Percentiles rank a stretch among this genome's conserved stretches.
These are phyloP conservation scores for Teunomyces cretensis DNA, from an alignment of 805 yeast species.

Conservation along the genomic window DNA sequence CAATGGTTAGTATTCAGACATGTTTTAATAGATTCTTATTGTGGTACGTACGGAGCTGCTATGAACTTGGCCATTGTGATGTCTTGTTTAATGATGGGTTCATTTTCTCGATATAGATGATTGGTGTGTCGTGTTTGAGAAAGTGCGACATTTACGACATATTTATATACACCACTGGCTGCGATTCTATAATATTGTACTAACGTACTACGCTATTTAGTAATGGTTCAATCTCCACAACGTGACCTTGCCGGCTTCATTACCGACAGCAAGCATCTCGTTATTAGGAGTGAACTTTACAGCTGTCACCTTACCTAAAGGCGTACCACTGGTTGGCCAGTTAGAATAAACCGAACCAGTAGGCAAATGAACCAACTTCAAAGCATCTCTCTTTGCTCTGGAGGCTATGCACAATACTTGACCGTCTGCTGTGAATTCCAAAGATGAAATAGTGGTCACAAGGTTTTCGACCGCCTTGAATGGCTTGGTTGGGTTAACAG, in stretches of 20 bases:
- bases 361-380: conserved; percentile 84
- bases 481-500: conserved; percentile 41
- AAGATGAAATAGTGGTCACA: conserved; percentile 72
- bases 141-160: background rate
- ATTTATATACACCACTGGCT: background rate
- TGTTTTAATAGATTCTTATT: background rate
- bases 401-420: conserved; percentile 86
- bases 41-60: conserved; percentile 17
- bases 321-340: conserved; percentile 98
- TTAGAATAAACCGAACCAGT: conserved; percentile 81
- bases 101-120: background rate
- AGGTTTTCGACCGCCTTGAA: conserved; percentile 70
- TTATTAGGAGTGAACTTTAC: conserved; percentile 76
- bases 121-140: background rate
- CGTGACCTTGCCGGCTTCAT: conserved; percentile 86
- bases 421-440: conserved; percentile 82
- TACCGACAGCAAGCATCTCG: conserved; percentile 85
- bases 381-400: conserved; percentile 79
- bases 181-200: background rate
- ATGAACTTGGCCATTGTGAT: conserved; percentile 14
- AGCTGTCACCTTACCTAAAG: conserved; percentile 88
- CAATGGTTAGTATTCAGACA: conserved; percentile 8
- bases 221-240: conserved; percentile 84
- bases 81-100: background rate
- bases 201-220: conserved; percentile 21